Evolutionary conservation across 2,329 filamentous ascomycete genomes (phyloP), one percentile per base, ranked within the genome.

Genomic region (Proliferodiscus dingleyae): DNA sequence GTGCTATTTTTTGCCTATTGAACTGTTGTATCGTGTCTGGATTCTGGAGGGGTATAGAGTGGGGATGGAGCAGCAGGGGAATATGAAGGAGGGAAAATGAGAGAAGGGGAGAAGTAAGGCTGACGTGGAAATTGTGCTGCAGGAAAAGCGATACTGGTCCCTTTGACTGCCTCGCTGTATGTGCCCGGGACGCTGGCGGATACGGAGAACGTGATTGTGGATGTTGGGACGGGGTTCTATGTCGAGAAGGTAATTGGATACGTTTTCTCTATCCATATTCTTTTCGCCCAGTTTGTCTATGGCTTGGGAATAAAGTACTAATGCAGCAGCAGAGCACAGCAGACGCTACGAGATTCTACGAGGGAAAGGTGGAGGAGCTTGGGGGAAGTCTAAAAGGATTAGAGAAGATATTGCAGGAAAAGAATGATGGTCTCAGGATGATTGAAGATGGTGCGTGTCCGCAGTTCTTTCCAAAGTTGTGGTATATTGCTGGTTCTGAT

Each of bases 211-310:
- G 89, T 95, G 5, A 74, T 97, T 47, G 89, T 97, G 32, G 91
- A 97, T 66, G 81, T 96, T 16, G 91, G 91, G 16, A 97, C 91
- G 1, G 91, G 91, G 0, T 97, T 94, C 65, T 90, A 89, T 62
- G 83, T 97, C 43, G 90, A 97, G 69, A 98, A 98, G 80, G 84
- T 85, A 8, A 7, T 18, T 37, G 8, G 36, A 41, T 30, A n/a
- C n/a, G n/a, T n/a, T n/a, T n/a, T n/a, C n/a, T n/a, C n/a, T n/a
- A n/a, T n/a, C n/a, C n/a, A n/a, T n/a, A n/a, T n/a, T n/a, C n/a
- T n/a, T n/a, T n/a, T n/a, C n/a, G n/a, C n/a, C n/a, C n/a, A n/a
- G n/a, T n/a, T n/a, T n/a, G n/a, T n/a, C n/a, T n/a, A n/a, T n/a
- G n/a, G n/a, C n/a, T n/a, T n/a, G n/a, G n/a, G n/a, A n/a, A n/a